Evolutionary conservation across 139 green algal species (phyloP), one percentile per base, ranked within the genome.

Genomic region (Chlamydomonas eustigma): DNA sequence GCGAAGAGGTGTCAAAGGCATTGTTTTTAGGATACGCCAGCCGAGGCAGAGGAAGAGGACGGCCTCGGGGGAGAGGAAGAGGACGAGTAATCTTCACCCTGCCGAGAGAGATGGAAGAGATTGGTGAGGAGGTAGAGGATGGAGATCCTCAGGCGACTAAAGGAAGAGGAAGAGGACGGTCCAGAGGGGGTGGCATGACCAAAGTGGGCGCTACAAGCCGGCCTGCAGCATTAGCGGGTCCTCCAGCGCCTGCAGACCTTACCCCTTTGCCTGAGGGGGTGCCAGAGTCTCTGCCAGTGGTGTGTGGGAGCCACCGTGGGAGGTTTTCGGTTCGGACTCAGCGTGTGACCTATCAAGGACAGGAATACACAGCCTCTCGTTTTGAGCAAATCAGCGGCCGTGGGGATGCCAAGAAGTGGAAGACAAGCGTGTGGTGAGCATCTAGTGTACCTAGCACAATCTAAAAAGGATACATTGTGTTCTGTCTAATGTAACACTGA

Each of bases 391-490:
- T 94, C 24, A 92, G 88, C 58, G 92, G 92, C 33, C 89, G 87
- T 77, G 89, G 82, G 0, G 87, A 93, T 18, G 88, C 92, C 51
- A 97, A 95, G 81, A 97, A 97, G 80, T 97, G 92, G 92, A 95
- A 94, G 87, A 79, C 38, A 52, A 92, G 83, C 71, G 51, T 97
- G 6, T 94, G 80, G 81, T 85, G 73, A 28, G 65, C 77, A 18
- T 18, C 44, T 12, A n/a, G n/a, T n/a, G n/a, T n/a, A n/a, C n/a
- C n/a, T n/a, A n/a, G n/a, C n/a, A n/a, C n/a, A n/a, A n/a, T n/a
- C n/a, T n/a, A n/a, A n/a, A n/a, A n/a, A n/a, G n/a, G n/a, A n/a
- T n/a, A n/a, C n/a, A n/a, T n/a, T n/a, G n/a, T n/a, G n/a, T n/a
- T n/a, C n/a, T n/a, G n/a, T n/a, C n/a, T n/a, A n/a, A n/a, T n/a